These are phyloP conservation scores for Kingdonia uniflora DNA, from an alignment of 164 flowering plant genomes.

Conservation along the genomic window DNA sequence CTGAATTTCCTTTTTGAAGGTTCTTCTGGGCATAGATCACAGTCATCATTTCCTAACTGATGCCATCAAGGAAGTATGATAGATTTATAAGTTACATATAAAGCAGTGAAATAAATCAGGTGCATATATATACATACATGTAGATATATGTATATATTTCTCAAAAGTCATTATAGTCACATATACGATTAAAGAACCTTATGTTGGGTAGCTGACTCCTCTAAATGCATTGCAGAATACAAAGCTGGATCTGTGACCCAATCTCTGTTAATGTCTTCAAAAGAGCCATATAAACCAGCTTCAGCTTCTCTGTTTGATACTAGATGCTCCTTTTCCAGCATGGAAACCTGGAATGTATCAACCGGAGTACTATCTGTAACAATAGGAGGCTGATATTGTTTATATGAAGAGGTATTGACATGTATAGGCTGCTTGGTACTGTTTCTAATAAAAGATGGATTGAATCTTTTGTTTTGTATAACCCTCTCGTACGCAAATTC, in stretches of 20 bases:
- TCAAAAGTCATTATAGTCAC: too few relatives aligned
- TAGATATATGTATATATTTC: too few relatives aligned
- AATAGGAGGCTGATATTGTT: slow-evolving; percentile 12
- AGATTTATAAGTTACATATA: too few relatives aligned
- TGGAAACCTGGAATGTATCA: slow-evolving; percentile 16
- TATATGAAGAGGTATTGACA: slow-evolving; percentile 15
- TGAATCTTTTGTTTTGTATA: slow-evolving; percentile 14
- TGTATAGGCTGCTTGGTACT: slow-evolving; percentile 14
- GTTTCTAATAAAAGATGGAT: slow-evolving; percentile 9
- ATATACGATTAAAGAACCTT: too few relatives aligned
- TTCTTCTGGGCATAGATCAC: slow-evolving; percentile 18
- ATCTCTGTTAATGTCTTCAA: slow-evolving; percentile 21
- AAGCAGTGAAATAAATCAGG: too few relatives aligned
- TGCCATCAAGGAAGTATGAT: too few relatives aligned
- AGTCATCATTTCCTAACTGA: slow-evolving; percentile 17
- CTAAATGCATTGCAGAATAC: slow-evolving; percentile 9
- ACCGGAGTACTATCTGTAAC: slow-evolving; percentile 9
- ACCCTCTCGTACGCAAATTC: slow-evolving; percentile 19
- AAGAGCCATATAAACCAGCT: slow-evolving; percentile 11
- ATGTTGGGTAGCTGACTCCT: too few relatives aligned
- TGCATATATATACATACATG: too few relatives aligned
- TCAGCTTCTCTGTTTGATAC: slow-evolving; percentile 30
- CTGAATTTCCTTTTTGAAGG: slow-evolving; percentile 10
- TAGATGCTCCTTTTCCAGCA: slow-evolving; percentile 17
- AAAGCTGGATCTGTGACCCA: slow-evolving; percentile 9